Evolutionary conservation across 208 protist genomes (phyloP), one percentile per base, ranked within the genome.

Genomic region (Blastocrithidia nonstop): DNA sequence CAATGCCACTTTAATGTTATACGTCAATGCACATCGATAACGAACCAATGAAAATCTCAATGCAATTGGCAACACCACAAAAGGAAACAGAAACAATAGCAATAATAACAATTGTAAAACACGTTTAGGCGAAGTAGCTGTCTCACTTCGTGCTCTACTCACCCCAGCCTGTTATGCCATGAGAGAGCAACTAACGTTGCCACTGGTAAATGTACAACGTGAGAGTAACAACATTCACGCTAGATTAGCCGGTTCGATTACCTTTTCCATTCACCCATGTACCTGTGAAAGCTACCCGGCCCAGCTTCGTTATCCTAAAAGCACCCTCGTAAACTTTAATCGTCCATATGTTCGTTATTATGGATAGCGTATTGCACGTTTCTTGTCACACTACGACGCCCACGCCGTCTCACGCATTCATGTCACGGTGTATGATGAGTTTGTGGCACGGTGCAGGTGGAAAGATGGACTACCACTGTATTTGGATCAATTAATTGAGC

Each of bases 81-180:
- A 46, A 33, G 43, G 40, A 2, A 57, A 9, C 36, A 41, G 11
- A 16, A 41, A 9, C 36, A 41, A 9, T 20, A 9, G 11, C 36
- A 41, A 9, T 20, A 41, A 9, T 20, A 41, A 9, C 36, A 41
- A 4, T 6, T 15, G 42, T 19, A 4, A 35, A 5, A 6, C 9
- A 28, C 37, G 22, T 66, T 75, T 25, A 2, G 67, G 77, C 24
- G 45, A 62, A 26, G 58, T 57, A 4, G 54, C 66, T 6, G 38
- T 86, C 3, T 87, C 76, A 8, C 60, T 87, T 6, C 71, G 71
- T 5, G 82, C 82, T 5, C 52, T 91, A 16, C 74, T 91, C 22
- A 85, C 71, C 0, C 70, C 67, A 1, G 50, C 64, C 7, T 52
- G 85, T 29, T 91, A 75, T 41, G 61, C 59, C 50, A 70, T 77